A percentile compares a stretch with the other conserved stretches of the same genome.
phyloP scores from a whole-genome alignment of 495 filamentous ascomycete genomes.

The Aspergillus diversus region DNA sequence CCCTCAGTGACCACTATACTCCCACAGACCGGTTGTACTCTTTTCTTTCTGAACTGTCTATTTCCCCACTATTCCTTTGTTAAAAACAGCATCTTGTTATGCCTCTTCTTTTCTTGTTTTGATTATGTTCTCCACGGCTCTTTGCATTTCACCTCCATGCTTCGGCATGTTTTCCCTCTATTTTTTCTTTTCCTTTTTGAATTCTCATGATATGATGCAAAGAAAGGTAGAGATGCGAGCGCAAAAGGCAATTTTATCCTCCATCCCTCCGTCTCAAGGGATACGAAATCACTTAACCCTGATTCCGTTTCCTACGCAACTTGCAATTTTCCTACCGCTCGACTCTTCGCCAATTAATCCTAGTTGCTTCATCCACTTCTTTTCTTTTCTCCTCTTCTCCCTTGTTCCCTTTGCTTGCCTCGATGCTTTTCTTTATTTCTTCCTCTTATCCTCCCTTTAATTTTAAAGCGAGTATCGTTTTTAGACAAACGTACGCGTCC shows the following conservation, averaged over 20 bases:
- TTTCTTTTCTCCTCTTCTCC: conserved; percentile 8
- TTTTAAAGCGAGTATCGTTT: conserved; percentile 14
- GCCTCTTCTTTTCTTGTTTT: conserved; percentile 11
- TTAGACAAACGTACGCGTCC: conserved; percentile 22
- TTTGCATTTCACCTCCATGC: conserved; percentile 2
- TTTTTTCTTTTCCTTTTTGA: conserved; percentile 14
- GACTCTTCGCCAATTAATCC: conserved; percentile 21
- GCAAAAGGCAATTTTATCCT: not conserved
- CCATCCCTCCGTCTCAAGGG: not conserved
- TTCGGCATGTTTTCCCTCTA: not conserved
- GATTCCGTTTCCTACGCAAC: not conserved
- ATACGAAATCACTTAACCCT: conserved; percentile 7
- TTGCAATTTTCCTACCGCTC: conserved; percentile 17
- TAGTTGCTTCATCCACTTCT: conserved; percentile 9
- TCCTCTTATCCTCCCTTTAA: conserved; percentile 3
- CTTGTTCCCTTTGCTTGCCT: not conserved
- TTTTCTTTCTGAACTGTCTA: conserved; percentile 25
- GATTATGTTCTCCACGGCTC: conserved; percentile 13
- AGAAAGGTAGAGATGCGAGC: conserved; percentile 7
- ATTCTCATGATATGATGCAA: conserved; percentile 21
- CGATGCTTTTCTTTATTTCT: conserved; percentile 11
- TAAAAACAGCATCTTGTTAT: conserved; percentile 28
- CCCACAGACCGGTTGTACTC: conserved; percentile 30
- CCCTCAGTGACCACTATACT: conserved; percentile 21
- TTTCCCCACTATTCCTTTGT: conserved; percentile 24